Evolutionary conservation across 148 eudicot species (phyloP), one percentile per base, ranked within the genome.

Genomic region (Silene latifolia): DNA sequence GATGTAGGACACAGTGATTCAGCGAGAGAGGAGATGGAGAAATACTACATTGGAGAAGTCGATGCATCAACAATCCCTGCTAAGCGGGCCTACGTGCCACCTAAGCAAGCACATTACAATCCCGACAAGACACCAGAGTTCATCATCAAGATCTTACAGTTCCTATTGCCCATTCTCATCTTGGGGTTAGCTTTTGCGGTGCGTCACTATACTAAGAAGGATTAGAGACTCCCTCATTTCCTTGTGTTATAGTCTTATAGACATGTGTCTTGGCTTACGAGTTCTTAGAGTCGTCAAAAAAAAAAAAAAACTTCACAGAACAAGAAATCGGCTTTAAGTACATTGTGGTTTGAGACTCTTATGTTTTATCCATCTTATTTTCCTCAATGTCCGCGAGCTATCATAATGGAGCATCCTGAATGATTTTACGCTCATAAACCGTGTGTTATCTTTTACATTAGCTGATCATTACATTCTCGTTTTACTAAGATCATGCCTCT

Each of bases 1-100:
- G 97, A 92, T 54, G 86, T 87, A 12, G 97, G 97, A 20, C 97
- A 92, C 83, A 89, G 94, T 70, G 94, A 92, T 71, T 19, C 80
- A 4, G 97, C 97, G 18, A 75, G 89, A 77, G 94, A 88, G 71
- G 82, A 83, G 86, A 79, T 92, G 94, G 78, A 71, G 23, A 83
- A 88, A 46, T 92, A 87, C 77, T 88, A 76, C 84, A 77, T 92
- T 14, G 97, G 97, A 53, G 90, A 88, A 18, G 48, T 88, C 35
- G 97, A 89, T 63, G 72, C 13, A 44, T 80, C 90, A 46, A 88
- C 91, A 0, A 84, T 89, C 21, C 93, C 93, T 7, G 44, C 47
- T 54, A 88, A 79, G 67, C 93, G 92, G 10, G 46, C 82, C 14
- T 88, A 79, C 67, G 71, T 74, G 9, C 85, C 89, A 29, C 89